Base-by-base conservation (phyloP, 257 asterid species). In the Penstemon davidsonii region DNA sequence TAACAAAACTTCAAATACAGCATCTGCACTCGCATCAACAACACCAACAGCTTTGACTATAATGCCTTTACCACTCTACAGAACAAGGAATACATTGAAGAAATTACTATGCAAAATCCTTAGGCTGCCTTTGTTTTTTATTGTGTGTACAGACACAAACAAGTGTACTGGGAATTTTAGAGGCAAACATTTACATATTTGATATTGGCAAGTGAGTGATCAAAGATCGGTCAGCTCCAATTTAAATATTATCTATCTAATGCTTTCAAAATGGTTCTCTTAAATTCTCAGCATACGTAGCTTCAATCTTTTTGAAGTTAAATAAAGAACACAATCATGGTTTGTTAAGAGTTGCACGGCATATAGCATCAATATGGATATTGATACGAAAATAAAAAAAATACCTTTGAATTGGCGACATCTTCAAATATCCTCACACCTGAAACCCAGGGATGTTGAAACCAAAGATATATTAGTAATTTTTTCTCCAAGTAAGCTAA, bases 361-460 rank as follows among this genome's bases (percentile, higher is more conserved):
- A 45, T 25, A 10, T 45, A 63, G 45, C 43, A 62, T 19, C 4
- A 25, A 43, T 70, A 45, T n/a, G 45, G 47, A 18, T 39, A 49
- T 45, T 53, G 42, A 39, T 38, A 18, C 33, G 67, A 63, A 42
- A 44, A 10, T 43, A 44, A 15, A 50, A 15, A 50, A 7, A 3
- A 60, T 87, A 94, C 99, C 99, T 82, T 82, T 62, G 87, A 73
- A 83, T 84, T 79, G 50, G 88, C 84, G 47, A 80, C 78, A 73
- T 91, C 99, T 87, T 94, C 99, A 81, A 94, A 85, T 80, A 94
- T 82, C 77, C 99, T 87, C 79, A 89, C 96, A 78, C 98, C 99
- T 94, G 89, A 75, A 79, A 81, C 75, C 75, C 56, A 72, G 64
- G 44, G 45, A 58, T 58, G 57, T 56, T 41, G 63, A 68, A 66